Conservation (phyloP, 768 basidiomycete genomes). For the Pholiota conissans region DNA sequence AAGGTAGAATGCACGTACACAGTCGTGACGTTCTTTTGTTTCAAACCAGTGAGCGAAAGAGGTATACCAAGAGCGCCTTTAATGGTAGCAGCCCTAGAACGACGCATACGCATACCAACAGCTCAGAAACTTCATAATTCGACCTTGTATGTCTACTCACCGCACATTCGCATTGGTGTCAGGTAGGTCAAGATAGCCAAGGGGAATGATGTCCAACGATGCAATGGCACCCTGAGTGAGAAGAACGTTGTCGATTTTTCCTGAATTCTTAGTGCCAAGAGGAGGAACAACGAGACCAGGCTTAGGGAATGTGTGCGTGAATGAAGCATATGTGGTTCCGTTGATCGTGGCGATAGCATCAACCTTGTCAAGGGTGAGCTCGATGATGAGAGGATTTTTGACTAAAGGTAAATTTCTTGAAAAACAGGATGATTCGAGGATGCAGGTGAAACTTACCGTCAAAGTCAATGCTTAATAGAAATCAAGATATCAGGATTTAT, state of each 20-base stretch:
- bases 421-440: neutral
- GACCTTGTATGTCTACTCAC: constrained; percentile 23
- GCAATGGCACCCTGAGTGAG: constrained; percentile 51
- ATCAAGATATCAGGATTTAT: too few relatives aligned
- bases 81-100: too few relatives aligned
- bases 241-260: constrained; percentile 53
- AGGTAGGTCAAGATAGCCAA: constrained; percentile 52
- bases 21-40: too few relatives aligned
- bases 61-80: too few relatives aligned
- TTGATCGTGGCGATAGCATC: constrained; percentile 46
- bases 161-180: constrained; percentile 37
- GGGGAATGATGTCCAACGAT: constrained; percentile 55
- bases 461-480: constrained; percentile 26
- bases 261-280: constrained; percentile 55
- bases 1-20: too few relatives aligned
- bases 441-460: constrained; percentile 23
- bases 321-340: constrained; percentile 26
- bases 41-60: too few relatives aligned
- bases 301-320: constrained; percentile 54
- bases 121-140: too few relatives aligned
- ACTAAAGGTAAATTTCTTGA: constrained; percentile 18
- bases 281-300: constrained; percentile 55
- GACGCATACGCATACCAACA: too few relatives aligned
- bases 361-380: constrained; percentile 43
- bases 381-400: constrained; percentile 39